Conservation (phyloP, 2,329 filamentous ascomycete species). For the Pyrenochaeta sp. region DNA sequence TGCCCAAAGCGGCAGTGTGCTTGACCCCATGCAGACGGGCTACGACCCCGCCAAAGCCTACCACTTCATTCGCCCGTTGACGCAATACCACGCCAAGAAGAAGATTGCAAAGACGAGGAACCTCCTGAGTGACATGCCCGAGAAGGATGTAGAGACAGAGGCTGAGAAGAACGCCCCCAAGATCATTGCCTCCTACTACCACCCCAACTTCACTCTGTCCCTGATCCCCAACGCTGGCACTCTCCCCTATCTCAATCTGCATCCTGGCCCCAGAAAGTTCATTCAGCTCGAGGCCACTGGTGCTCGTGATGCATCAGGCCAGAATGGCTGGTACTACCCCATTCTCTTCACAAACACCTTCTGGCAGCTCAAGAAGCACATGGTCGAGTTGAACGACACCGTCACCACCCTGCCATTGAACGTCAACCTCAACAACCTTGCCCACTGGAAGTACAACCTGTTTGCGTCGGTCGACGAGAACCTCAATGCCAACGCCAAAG, state of each 20-base stretch:
- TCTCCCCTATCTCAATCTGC: conserved; percentile 69
- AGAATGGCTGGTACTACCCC: conserved; percentile 93
- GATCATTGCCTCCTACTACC: conserved; percentile 86
- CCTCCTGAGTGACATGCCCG: conserved; percentile 66
- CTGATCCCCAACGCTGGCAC: conserved; percentile 82
- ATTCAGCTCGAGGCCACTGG: conserved; percentile 80
- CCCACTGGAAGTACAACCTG: conserved; percentile 87
- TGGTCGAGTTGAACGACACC: conserved; percentile 90
- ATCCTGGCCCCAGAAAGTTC: conserved; percentile 78
- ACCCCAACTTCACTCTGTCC: conserved; percentile 90
- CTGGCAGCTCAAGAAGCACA: conserved; percentile 92
- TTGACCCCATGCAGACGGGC: conserved; percentile 75
- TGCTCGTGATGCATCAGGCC: conserved; percentile 81
- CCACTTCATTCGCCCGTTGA: conserved; percentile 84
- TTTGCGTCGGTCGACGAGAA: conserved; percentile 86
- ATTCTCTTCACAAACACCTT: conserved; percentile 94
- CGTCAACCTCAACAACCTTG: conserved; percentile 81
- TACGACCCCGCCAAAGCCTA: conserved; percentile 81
- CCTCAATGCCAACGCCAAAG: conserved; percentile 80
- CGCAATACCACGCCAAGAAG: conserved; percentile 90
- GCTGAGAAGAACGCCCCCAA: conserved; percentile 66
- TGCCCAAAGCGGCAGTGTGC: conserved; percentile 73
- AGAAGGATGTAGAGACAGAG: conserved; percentile 58
- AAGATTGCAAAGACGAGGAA: conserved; percentile 88
- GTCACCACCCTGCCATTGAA: conserved; percentile 82